Base-by-base conservation (phyloP, 345 rosid genomes). In the Trapa incisa region DNA sequence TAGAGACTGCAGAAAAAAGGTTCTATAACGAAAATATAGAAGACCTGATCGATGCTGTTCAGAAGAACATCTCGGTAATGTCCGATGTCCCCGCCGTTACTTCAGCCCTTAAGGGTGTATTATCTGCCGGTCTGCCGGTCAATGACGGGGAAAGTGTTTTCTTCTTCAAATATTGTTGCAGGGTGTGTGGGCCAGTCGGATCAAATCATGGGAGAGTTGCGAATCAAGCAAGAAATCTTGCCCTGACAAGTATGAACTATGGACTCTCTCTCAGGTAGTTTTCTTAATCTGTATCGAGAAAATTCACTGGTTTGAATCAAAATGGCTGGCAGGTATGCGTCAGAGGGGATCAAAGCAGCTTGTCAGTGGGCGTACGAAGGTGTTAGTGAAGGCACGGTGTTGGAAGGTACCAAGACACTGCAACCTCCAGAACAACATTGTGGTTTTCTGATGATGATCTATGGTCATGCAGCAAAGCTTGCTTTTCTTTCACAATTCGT, bases 301-400 rank as follows among this genome's bases (percentile, higher is more conserved):
- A 7, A 38, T 11, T 38, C 47, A 42, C 1, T 6, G 35, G 5
- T 68, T 13, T 22, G 22, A 14, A 17, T 5, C 32, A 22, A 42
- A 68, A 56, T 60, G 39, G 64, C 14, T 45, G 6, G 68, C 75
- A 92, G 96, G 45, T 92, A 92, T 66, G 97, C 98, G 76, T 74
- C 91, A 3, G 98, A 88, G 11, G 48, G 48, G 48, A 45, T 45
- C 11, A 45, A 45, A 45, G 48, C 48, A 14, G 97, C 98, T 2
- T 90, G 98, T 68, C 86, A 87, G 39, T 87, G 94, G 96, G 93
- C 98, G 4, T 93, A 93, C 57, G 85, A 88, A 76, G 94, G 88
- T 0, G 97, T 71, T 1, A 65, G 52, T 14, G 80, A 88, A 56
- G 97, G 82, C 50, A 79, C 86, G 1, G 72, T 75, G 0, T 84